Evolutionary conservation across 345 rosid genomes (phyloP).

Genomic region (Lumnitzera littorea): DNA sequence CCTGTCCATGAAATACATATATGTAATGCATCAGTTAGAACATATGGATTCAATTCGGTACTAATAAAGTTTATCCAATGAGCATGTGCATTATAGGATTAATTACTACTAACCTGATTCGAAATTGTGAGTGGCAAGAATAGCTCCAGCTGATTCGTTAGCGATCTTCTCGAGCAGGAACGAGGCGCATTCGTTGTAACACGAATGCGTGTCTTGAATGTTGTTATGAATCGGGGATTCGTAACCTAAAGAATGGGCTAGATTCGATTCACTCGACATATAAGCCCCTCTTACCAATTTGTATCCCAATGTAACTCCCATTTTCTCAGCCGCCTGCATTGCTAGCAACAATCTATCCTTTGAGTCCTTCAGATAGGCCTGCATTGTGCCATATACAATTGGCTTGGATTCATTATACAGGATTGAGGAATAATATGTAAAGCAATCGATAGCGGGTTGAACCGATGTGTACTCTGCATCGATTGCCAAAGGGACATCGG

Average conservation of each 20-base stretch:
- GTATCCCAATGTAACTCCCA: constrained; percentile 60
- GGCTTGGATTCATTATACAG: constrained; percentile 42
- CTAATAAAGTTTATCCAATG: not conserved
- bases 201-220: constrained; percentile 62
- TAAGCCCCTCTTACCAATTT: constrained; percentile 92
- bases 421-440: constrained; percentile 55
- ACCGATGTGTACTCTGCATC: constrained; percentile 79
- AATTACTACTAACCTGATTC: constrained; percentile 44
- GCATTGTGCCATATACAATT: constrained; percentile 62
- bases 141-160: constrained; percentile 45
- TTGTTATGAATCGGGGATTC: constrained; percentile 71
- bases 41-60: too few species aligned
- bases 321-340: constrained; percentile 39
- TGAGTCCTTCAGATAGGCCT: constrained; percentile 76
- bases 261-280: constrained; percentile 54
- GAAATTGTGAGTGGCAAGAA: constrained; percentile 87
- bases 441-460: constrained; percentile 85
- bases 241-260: constrained; percentile 59
- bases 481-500: constrained; percentile 41
- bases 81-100: too few species aligned
- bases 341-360: constrained; percentile 55
- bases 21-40: too few species aligned
- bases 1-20: constrained; percentile 22
- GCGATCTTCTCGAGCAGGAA: constrained; percentile 59
- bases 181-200: constrained; percentile 70